phyloP scores from a whole-genome alignment of 768 basidiomycete species.

The Kwoniella pini region DNA sequence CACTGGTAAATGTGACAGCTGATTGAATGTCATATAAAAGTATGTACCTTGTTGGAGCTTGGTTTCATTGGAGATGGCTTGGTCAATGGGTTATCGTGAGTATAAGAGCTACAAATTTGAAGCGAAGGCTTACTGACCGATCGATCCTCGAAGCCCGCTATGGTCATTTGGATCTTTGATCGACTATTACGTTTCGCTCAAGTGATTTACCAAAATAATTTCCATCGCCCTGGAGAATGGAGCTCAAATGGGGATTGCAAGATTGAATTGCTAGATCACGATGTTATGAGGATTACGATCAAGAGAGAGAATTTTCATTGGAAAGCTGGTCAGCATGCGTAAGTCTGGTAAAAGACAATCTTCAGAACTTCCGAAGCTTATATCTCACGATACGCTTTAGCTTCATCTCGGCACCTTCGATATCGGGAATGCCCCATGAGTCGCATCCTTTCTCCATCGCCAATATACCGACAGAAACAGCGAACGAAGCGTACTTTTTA shows the following conservation, averaged over 20 bases:
- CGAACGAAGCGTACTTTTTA: slow-evolving; percentile 33
- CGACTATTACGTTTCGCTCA: slow-evolving; percentile 40
- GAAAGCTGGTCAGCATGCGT: slow-evolving; percentile 41
- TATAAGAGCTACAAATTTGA: not conserved
- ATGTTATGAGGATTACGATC: slow-evolving; percentile 35
- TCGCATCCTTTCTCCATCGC: slow-evolving; percentile 52
- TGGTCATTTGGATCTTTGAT: slow-evolving; percentile 51
- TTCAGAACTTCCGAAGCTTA: too few species aligned
- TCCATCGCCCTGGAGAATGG: slow-evolving; percentile 22
- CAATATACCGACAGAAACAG: slow-evolving; percentile 30
- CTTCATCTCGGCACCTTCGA: slow-evolving; percentile 50
- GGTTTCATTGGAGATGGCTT: slow-evolving; percentile 39
- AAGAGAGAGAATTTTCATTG: slow-evolving; percentile 23
- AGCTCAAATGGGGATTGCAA: slow-evolving; percentile 14
- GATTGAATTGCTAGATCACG: slow-evolving; percentile 32
- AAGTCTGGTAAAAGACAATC: too few species aligned
- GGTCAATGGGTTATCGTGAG: slow-evolving; percentile 40
- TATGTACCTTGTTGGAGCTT: slow-evolving; percentile 37
- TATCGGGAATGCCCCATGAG: slow-evolving; percentile 47
- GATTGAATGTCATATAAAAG: slow-evolving; percentile 14
- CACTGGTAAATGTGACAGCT: not conserved
- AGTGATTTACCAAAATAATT: slow-evolving; percentile 44
- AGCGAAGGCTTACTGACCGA: slow-evolving; percentile 4
- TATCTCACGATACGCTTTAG: slow-evolving; percentile 22
- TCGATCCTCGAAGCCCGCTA: slow-evolving; percentile 28